Evolutionary conservation across 179 eudicot species (phyloP).

Genomic region (Corrigiola litoralis): DNA sequence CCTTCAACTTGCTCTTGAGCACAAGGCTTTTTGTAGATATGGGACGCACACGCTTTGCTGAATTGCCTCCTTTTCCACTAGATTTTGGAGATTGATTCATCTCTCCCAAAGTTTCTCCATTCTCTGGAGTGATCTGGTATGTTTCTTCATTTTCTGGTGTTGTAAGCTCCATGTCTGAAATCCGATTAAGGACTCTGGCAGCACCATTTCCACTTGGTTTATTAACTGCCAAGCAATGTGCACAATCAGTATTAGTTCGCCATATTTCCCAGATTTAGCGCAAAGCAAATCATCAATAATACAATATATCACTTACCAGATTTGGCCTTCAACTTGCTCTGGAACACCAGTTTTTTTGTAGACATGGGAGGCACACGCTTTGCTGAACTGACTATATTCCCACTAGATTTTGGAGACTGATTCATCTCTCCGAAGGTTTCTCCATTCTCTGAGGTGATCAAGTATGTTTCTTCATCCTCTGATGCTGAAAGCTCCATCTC

Average conservation of each 20-base stretch:
- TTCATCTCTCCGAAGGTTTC: not conserved
- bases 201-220: conserved; percentile 10
- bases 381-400: conserved; percentile 5
- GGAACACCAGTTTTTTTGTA: not conserved
- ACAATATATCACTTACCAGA: not conserved
- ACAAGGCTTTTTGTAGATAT: conserved; percentile 1
- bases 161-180: conserved; percentile 2
- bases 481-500: conserved; percentile 6
- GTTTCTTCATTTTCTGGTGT: too few relatives aligned
- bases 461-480: too few relatives aligned
- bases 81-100: not conserved
- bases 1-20: not conserved
- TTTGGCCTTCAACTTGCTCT: conserved; percentile 3
- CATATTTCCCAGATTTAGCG: not conserved
- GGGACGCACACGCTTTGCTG: not conserved
- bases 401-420: not conserved
- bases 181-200: not conserved
- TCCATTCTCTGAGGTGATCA: not conserved
- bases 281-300: not conserved
- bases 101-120: not conserved
- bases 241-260: not conserved
- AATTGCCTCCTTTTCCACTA: conserved; percentile 8
- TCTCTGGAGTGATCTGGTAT: not conserved
- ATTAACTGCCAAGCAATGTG: conserved; percentile 5
- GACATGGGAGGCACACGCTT: conserved; percentile 3